phyloP scores from a whole-genome alignment of 176 grass and related monocot species.

The Avena insularis region DNA sequence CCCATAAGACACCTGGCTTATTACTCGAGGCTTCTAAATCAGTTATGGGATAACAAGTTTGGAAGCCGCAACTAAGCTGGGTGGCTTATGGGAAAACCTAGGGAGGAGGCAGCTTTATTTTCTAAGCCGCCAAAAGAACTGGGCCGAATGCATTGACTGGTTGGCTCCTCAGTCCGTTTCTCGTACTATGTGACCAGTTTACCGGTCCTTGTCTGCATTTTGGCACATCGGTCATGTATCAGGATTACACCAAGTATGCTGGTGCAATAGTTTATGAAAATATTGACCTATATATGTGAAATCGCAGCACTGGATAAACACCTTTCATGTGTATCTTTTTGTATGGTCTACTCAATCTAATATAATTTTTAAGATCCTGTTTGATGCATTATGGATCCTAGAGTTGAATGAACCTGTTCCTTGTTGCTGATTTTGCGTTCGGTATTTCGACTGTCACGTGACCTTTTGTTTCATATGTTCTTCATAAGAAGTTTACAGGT shows the following conservation, averaged over 20 bases:
- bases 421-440: neutral
- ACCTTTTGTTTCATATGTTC: neutral
- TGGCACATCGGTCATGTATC: neutral
- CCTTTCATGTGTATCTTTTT: neutral
- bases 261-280: neutral
- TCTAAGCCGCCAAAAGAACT: too few relatives aligned
- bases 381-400: neutral
- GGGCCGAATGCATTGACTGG: neutral
- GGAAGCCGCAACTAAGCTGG: too few relatives aligned
- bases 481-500: neutral
- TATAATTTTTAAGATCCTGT: neutral
- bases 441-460: neutral
- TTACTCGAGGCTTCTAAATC: too few relatives aligned
- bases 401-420: too few relatives aligned
- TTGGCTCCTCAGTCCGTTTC: neutral
- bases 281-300: neutral
- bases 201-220: conserved; percentile 4
- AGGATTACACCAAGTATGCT: neutral
- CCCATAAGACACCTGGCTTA: too few relatives aligned
- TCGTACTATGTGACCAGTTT: neutral
- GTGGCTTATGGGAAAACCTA: too few relatives aligned
- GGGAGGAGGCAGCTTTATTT: too few relatives aligned
- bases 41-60: too few relatives aligned
- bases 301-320: neutral
- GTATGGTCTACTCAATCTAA: neutral